Evolutionary conservation across 495 filamentous ascomycete genomes (phyloP), one percentile per base, ranked within the genome.

Genomic region (Hypoxylon perforatum): DNA sequence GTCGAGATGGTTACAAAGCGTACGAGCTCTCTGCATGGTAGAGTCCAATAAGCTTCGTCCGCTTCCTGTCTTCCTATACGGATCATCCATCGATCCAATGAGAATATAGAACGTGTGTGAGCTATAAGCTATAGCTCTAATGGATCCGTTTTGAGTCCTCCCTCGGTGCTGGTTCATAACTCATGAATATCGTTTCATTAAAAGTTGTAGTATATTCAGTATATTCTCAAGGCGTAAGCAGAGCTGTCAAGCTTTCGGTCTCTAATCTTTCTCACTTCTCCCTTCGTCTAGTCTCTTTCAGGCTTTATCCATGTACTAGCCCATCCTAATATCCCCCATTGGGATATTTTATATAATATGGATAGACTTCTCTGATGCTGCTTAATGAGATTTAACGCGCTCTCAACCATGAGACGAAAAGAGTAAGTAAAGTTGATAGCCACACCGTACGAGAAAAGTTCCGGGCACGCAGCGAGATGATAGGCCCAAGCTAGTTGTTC

Each of bases 401-500:
- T 36, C 22, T 57, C 44, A 19, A 35, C 22, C 52, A 33, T 33
- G 9, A 14, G 45, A 50, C n/a, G 30, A 10, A 33, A 33, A 33
- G 30, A 33, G 30, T 33, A 33, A 38, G 23, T 50, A 57, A 15
- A 61, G 61, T 67, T 67, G 46, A 55, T 56, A 57, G 52, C 50
- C 22, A 69, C 64, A 68, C 66, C 57, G 66, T 70, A 67, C 41
- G 48, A 65, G 57, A 42, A 61, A 41, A 35, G n/a, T 44, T 45
- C 36, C 46, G 45, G 52, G 42, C 54, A 74, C 71, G 53, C 71
- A 36, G 55, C 54, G 59, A 55, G 65, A 63, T 53, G 48, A 63
- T 61, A 61, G 69, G 69, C 50, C 69, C 63, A 64, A 73, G 72
- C 70, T 73, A 39, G 46, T 46, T 62, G 33, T 58, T 46, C 39